Conservation (phyloP, 148 eudicot genomes). For the Salicornia ramosissima region DNA sequence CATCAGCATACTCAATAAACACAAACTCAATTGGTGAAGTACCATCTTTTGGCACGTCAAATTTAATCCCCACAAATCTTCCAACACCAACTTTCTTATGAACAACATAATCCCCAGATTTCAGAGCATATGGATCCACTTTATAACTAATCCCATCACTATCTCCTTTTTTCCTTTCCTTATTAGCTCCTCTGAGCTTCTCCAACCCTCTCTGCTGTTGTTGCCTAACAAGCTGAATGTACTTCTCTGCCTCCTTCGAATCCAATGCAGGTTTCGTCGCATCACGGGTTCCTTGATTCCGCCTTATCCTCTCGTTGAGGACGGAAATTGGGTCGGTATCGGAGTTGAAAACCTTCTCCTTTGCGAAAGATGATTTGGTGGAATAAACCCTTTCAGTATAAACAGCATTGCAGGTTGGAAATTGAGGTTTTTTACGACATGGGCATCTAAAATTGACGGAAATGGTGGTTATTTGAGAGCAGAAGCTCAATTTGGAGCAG, state of each 20-base stretch:
- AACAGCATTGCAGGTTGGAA: conserved; percentile 25
- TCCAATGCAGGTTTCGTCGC: conserved; percentile 38
- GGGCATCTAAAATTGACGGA: conserved; percentile 18
- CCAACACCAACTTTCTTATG: conserved; percentile 97
- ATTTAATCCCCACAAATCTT: conserved; percentile 75
- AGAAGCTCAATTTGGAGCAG: conserved; percentile 4
- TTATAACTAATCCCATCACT: conserved; percentile 48
- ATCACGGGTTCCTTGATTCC: conserved; percentile 32
- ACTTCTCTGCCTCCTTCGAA: conserved; percentile 69
- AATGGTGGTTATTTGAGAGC: conserved; percentile 7
- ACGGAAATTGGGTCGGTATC: conserved; percentile 46
- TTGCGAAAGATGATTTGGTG: conserved; percentile 15
- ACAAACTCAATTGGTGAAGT: conserved; percentile 64
- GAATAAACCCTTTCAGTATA: conserved; percentile 29
- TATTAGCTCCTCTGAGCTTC: conserved; percentile 50
- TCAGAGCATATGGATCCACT: conserved; percentile 75
- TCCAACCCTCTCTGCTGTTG: conserved; percentile 81
- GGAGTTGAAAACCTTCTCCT: conserved; percentile 16
- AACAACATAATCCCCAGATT: conserved; percentile 80
- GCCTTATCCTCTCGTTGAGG: conserved; percentile 32
- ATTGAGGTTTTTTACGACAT: conserved; percentile 14
- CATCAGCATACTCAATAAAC: conserved; percentile 93
- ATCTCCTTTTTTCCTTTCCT: conserved; percentile 17
- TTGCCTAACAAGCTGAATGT: conserved; percentile 68
- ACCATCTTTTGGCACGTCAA: conserved; percentile 45